A percentile compares a stretch with the other conserved stretches of the same genome.
phyloP scores from a whole-genome alignment of 108 stramenopile genomes.

The Skeletonema menzelii region DNA sequence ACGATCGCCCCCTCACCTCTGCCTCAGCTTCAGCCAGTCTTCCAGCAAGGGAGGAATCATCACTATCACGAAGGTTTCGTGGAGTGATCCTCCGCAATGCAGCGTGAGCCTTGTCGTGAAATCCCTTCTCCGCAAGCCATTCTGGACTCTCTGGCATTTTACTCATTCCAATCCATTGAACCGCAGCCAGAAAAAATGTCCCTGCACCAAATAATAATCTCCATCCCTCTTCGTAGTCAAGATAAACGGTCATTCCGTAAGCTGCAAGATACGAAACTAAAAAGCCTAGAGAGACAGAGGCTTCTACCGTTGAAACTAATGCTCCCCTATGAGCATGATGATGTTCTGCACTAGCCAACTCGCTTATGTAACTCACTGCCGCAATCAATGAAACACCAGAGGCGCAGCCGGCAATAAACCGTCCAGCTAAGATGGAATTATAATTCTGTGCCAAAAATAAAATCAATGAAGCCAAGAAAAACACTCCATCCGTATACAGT shows the following conservation, averaged over 20 bases:
- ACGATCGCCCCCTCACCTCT: conserved; percentile 8
- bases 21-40: conserved; percentile 14
- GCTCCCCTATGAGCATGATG: conserved; percentile 43
- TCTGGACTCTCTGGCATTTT: conserved; percentile 58
- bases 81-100: conserved; percentile 35
- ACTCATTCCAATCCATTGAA: conserved; percentile 54
- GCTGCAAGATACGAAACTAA: conserved; percentile 36
- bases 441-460: conserved; percentile 32
- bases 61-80: not conserved
- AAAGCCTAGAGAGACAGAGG: conserved; percentile 43
- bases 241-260: conserved; percentile 17
- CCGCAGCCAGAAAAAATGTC: conserved; percentile 32
- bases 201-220: conserved; percentile 54
- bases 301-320: conserved; percentile 42
- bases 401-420: conserved; percentile 40
- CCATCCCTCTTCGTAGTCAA: conserved; percentile 44
- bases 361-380: conserved; percentile 46
- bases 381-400: conserved; percentile 34
- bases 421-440: conserved; percentile 22
- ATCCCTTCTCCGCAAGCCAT: conserved; percentile 49
- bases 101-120: conserved; percentile 48
- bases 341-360: conserved; percentile 30
- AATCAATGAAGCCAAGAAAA: conserved; percentile 26
- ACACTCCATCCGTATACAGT: conserved; percentile 39
- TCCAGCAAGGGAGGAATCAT: conserved; percentile 10